Conservation (phyloP, 768 basidiomycete species). For the Suillus fuscotomentosus region DNA sequence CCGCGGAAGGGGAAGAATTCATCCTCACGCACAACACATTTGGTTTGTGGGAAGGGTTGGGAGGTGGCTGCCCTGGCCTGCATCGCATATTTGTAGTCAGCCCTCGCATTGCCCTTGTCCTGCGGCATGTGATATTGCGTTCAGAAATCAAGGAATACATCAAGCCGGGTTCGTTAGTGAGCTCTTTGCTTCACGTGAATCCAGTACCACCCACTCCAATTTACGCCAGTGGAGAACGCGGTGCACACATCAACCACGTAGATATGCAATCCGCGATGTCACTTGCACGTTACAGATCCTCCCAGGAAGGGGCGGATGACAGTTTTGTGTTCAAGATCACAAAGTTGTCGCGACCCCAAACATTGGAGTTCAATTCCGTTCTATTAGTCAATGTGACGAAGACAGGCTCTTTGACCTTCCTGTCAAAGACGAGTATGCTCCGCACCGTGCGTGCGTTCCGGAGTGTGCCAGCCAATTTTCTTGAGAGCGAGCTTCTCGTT, state of each 20-base stretch:
- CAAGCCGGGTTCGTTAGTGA: neutral
- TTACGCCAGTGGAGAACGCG: neutral
- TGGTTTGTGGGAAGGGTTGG: conserved; percentile 34
- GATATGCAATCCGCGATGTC: neutral
- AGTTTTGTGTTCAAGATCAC: conserved; percentile 30
- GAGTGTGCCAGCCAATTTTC: neutral
- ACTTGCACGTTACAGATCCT: conserved; percentile 3
- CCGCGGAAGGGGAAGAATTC: conserved; percentile 33
- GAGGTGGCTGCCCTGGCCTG: conserved; percentile 18
- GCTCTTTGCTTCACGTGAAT: neutral
- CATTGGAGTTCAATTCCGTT: conserved; percentile 6
- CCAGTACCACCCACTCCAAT: neutral
- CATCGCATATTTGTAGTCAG: conserved; percentile 35
- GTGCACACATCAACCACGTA: neutral
- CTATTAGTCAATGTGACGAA: conserved; percentile 3
- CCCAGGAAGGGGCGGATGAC: conserved; percentile 20
- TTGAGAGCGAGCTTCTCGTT: neutral
- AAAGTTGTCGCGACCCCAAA: conserved; percentile 19
- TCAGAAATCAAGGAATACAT: neutral
- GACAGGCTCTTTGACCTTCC: conserved; percentile 5
- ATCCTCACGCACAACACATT: conserved; percentile 32
- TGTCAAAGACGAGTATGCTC: conserved; percentile 8
- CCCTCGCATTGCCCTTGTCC: conserved; percentile 33
- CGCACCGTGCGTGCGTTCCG: conserved; percentile 6
- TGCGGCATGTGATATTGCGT: conserved; percentile 20